These are phyloP conservation scores for Saussurea involucrata DNA, from an alignment of 129 eudicot species.

Conservation along the genomic window DNA sequence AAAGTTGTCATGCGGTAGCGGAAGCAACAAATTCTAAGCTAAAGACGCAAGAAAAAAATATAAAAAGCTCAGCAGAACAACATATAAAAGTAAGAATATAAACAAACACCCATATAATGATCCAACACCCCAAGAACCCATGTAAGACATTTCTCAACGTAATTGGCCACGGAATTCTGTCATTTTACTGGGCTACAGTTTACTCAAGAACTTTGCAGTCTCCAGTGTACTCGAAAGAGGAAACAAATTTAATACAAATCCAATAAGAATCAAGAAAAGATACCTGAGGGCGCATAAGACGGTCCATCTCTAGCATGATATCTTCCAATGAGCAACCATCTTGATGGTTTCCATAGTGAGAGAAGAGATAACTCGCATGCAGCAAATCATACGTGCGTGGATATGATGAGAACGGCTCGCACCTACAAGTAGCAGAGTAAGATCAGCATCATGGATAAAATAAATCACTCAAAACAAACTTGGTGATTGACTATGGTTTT, in stretches of 20 bases:
- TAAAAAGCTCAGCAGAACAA: background rate
- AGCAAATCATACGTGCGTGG: conserved; percentile 84
- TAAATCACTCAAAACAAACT: background rate
- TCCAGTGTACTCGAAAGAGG: background rate
- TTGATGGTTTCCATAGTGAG: conserved; percentile 59
- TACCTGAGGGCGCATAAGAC: conserved; percentile 86
- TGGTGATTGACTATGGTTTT: background rate
- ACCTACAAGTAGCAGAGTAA: conserved; percentile 45
- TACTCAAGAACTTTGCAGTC: background rate
- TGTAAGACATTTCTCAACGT: background rate
- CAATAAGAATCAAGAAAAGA: background rate
- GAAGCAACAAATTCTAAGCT: background rate
- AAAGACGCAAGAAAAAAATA: background rate
- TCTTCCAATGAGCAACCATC: conserved; percentile 79
- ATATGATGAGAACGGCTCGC: conserved; percentile 93
- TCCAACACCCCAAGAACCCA: background rate
- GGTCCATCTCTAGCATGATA: conserved; percentile 93
- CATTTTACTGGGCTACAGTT: background rate
- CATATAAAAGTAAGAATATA: background rate
- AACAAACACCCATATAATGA: background rate
- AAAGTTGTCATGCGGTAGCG: background rate
- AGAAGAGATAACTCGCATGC: conserved; percentile 69
- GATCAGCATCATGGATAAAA: background rate
- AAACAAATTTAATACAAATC: background rate
- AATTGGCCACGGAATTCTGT: background rate